Base-by-base conservation (phyloP, 139 green algal species). In the Zygnema cylindricum region DNA sequence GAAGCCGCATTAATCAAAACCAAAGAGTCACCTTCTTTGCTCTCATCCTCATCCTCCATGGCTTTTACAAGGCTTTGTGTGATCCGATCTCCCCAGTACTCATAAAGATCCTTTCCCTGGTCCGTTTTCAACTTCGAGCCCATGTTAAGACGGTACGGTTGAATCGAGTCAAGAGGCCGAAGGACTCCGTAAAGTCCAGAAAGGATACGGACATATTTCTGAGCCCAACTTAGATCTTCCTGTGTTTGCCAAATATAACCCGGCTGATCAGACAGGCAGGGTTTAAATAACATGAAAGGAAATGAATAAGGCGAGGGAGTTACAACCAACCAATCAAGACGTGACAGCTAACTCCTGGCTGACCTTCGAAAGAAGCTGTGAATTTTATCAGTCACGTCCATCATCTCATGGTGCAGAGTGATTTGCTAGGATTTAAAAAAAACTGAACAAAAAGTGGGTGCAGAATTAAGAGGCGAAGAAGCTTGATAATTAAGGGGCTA, bases 121-220 rank as follows among this genome's bases (percentile, higher is more conserved):
- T 23, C 21, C 33, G 39, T 86, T 35, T 32, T 39, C 69, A 89
- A 54, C 69, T 89, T 89, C 33, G 84, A 84, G n/a, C 84, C 84
- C 84, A 89, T 89, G 32, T 79, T 69, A n/a, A 89, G 69, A 22
- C 84, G 69, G 33, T 89, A 89, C 23, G 85, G 69, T 43, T 54
- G 43, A 36, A 86, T 40, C 1, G 2, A 11, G 21, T 90, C 85
- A 23, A 90, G 85, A 21, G 75, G 75, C 33, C 43, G 23, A 39
- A 90, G 43, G 11, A 77, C 7, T 23, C 85, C 75, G 36, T 86
- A 90, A 35, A 90, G 43, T 25, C 85, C 75, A 25, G 75, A 90
- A 35, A 90, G 42, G n/a, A 90, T 77, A 1, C 38, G 55, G 38
- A 86, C 25, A 40, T 41, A 25, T 3, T 7, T 57, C 40, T 86